Percentiles rank a stretch among this genome's conserved stretches.
Evolutionary conservation across 2,329 filamentous ascomycete genomes (phyloP).

Genomic region (Fusarium brachygibbosum): DNA sequence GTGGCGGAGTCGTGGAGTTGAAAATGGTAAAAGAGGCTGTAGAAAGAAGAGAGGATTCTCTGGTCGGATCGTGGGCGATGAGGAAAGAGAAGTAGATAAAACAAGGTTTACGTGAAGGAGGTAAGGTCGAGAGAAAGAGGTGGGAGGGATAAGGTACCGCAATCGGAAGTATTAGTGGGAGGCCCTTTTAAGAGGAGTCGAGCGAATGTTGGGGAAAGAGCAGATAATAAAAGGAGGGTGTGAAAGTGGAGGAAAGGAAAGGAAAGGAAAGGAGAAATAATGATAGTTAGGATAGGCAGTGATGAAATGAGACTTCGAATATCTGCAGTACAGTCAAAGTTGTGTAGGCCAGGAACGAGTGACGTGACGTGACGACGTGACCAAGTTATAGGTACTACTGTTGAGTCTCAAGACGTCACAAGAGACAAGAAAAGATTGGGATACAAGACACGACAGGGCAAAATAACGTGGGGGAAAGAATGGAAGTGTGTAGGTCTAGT

Average conservation of each 20-base stretch:
- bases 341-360: constrained; percentile 5
- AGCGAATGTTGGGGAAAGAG: constrained; percentile 9
- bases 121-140: constrained; percentile 7
- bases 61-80: background rate
- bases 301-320: constrained; percentile 13
- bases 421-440: background rate
- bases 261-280: constrained; percentile 9
- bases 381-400: background rate
- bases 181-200: constrained; percentile 20
- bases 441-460: background rate
- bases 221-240: constrained; percentile 19
- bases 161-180: constrained; percentile 28
- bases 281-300: background rate
- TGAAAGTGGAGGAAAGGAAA: constrained; percentile 12
- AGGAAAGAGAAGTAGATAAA: background rate
- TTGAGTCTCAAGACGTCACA: constrained; percentile 8
- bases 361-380: constrained; percentile 15
- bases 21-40: constrained; percentile 1
- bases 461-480: background rate
- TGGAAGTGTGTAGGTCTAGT: background rate
- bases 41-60: constrained; percentile 6
- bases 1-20: constrained; percentile 30
- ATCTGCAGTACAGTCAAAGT: background rate
- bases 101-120: background rate
- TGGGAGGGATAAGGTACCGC: constrained; percentile 13